Evolutionary conservation across 176 grass and related monocot genomes (phyloP).

Genomic region (Otatea glauca): DNA sequence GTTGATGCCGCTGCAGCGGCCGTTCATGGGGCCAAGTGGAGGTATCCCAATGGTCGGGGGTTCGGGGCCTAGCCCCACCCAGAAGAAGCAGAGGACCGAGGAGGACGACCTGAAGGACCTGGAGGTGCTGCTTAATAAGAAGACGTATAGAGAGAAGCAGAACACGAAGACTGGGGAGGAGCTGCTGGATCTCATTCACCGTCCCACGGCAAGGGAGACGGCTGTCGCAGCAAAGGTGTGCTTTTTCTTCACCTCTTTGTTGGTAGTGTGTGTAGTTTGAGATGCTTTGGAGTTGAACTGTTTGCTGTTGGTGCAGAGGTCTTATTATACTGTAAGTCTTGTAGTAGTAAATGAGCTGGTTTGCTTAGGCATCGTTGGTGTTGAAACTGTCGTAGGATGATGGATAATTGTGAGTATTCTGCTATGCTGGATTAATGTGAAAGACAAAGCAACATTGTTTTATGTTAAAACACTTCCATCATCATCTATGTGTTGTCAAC

Average conservation of each 20-base stretch:
- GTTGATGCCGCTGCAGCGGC: slow-evolving; percentile 66
- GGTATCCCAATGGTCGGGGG: slow-evolving; percentile 47
- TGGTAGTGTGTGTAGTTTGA: slow-evolving; percentile 19
- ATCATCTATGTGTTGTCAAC: neutral
- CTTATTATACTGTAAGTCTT: neutral
- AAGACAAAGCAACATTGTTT: slow-evolving; percentile 21
- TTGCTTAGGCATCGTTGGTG: neutral
- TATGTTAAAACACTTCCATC: neutral
- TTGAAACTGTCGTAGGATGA: neutral
- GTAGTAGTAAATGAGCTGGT: neutral
- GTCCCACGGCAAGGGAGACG: slow-evolving; percentile 90
- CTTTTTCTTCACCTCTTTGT: slow-evolving; percentile 25
- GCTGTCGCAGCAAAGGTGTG: slow-evolving; percentile 97
- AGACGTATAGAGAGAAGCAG: slow-evolving; percentile 90
- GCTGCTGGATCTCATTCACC: slow-evolving; percentile 96
- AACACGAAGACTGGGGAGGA: slow-evolving; percentile 96
- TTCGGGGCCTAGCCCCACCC: slow-evolving; percentile 30
- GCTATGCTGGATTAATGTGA: neutral
- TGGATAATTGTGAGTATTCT: neutral
- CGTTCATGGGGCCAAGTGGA: slow-evolving; percentile 56
- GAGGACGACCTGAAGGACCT: slow-evolving; percentile 96
- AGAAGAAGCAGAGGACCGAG: slow-evolving; percentile 69
- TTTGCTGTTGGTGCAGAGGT: neutral
- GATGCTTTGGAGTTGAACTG: slow-evolving; percentile 6
- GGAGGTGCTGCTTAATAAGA: slow-evolving; percentile 81